Evolutionary conservation across 2,329 filamentous ascomycete species (phyloP).

Genomic region (Talaromyces albobiverticillius): DNA sequence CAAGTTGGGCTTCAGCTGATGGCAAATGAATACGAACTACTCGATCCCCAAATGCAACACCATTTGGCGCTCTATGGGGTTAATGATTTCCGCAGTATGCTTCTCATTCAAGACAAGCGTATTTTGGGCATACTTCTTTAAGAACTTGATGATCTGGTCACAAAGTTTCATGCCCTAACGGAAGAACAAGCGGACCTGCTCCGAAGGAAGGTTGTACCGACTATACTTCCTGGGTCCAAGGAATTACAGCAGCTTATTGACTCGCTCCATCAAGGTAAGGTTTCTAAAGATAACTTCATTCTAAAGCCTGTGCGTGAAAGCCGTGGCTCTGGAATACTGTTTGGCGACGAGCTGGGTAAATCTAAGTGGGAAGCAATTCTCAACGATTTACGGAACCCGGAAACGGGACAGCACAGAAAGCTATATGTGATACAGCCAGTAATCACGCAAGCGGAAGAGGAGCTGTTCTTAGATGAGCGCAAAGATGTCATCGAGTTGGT

Average conservation of each 20-base stretch:
- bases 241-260: neutral
- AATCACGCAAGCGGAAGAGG: neutral
- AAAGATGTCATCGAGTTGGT: neutral
- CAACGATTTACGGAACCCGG: neutral
- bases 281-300: neutral
- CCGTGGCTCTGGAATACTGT: neutral
- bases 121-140: constrained; percentile 32
- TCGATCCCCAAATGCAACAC: constrained; percentile 22
- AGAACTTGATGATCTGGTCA: constrained; percentile 5
- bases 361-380: constrained; percentile 2
- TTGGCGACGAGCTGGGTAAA: neutral
- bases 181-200: constrained; percentile 2
- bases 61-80: constrained; percentile 24
- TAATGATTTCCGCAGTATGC: constrained; percentile 29
- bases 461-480: neutral
- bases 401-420: neutral
- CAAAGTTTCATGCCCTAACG: neutral
- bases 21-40: constrained; percentile 22
- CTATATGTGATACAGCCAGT: neutral
- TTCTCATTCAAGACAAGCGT: constrained; percentile 31
- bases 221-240: neutral
- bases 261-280: neutral
- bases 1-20: constrained; percentile 23
- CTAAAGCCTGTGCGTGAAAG: constrained; percentile 1
- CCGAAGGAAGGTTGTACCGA: neutral